Conservation (phyloP, 306 rosid genomes). For the Fragaria nilgerrensis region DNA sequence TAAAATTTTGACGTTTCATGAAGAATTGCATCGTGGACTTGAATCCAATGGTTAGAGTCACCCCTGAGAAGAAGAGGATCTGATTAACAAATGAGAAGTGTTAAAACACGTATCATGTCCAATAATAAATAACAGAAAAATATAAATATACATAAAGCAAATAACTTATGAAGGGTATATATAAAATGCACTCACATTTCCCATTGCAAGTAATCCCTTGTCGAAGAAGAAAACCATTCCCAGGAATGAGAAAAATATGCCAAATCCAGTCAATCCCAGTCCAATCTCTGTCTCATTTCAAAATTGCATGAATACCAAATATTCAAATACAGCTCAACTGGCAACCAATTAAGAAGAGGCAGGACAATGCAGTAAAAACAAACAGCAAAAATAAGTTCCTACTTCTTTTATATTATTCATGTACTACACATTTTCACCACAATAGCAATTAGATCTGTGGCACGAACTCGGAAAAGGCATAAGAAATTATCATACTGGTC, state of each 20-base stretch:
- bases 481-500: not conserved
- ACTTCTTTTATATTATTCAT: not conserved
- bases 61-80: slow-evolving; percentile 96
- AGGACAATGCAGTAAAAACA: not conserved
- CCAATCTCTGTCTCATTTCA: slow-evolving; percentile 77
- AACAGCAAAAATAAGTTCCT: not conserved
- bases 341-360: not conserved
- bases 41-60: slow-evolving; percentile 85
- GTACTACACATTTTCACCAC: not conserved
- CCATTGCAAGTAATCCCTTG: slow-evolving; percentile 98
- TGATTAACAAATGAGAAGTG: slow-evolving; percentile 42
- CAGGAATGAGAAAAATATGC: slow-evolving; percentile 85
- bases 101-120: slow-evolving; percentile 26
- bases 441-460: not conserved
- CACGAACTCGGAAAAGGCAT: not conserved
- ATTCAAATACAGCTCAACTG: not conserved
- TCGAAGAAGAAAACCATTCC: slow-evolving; percentile 91
- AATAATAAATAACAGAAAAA: not conserved
- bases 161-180: not conserved
- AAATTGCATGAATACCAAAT: slow-evolving; percentile 23
- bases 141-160: not conserved
- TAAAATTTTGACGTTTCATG: slow-evolving; percentile 84
- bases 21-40: slow-evolving; percentile 94
- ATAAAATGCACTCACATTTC: slow-evolving; percentile 64
- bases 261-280: slow-evolving; percentile 94